Base-by-base conservation (phyloP, 768 basidiomycete genomes). In the Boletus eberwhitei region DNA sequence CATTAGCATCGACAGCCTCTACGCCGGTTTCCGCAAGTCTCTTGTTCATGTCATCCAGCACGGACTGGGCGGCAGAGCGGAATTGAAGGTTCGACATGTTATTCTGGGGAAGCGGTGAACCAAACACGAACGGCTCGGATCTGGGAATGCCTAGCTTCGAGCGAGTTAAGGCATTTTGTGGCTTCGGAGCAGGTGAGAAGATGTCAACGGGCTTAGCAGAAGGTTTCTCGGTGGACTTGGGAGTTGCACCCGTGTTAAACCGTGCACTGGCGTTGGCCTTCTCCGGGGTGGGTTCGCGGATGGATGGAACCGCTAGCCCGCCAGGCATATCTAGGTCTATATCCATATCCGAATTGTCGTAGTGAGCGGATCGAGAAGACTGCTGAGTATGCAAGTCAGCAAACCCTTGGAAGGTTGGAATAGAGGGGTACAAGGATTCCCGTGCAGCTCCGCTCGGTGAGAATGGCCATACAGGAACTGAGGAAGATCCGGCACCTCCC, bases 41-140 rank as follows among this genome's bases (percentile, higher is more conserved):
- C 48, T 77, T 75, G 66, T 92, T 91, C 87, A 93, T 90, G 70
- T 93, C 91, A 47, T 85, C 86, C 31, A 93, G 74, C 29, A 93
- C 84, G 21, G 79, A 79, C n/a, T 82, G 77, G 0, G 88, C 86
- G 0, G 86, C 85, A 2, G 74, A 68, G 48, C 76, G 78, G 71
- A 93, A 92, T 48, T 86, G 80, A n/a, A 73, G 70, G 59, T 88
- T 84, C 32, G 85, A 83, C 41, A 81, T 77, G 43, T 73, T 77
- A 62, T 88, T 77, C 54, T 80, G 79, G 8, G 87, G 83, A 4
- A 81, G 77, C 0, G 88, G 86, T 0, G 90, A 91, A 24, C 90
- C 90, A 61, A 93, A 93, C 21, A 90, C 65, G 73, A 92, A 93
- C 0, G 85, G 82, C 22, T 79, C 68, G 2, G 67, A 66, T 40